Base-by-base conservation (phyloP, 1,284 basidiomycete species). In the Sanghuangporus sanghuang region DNA sequence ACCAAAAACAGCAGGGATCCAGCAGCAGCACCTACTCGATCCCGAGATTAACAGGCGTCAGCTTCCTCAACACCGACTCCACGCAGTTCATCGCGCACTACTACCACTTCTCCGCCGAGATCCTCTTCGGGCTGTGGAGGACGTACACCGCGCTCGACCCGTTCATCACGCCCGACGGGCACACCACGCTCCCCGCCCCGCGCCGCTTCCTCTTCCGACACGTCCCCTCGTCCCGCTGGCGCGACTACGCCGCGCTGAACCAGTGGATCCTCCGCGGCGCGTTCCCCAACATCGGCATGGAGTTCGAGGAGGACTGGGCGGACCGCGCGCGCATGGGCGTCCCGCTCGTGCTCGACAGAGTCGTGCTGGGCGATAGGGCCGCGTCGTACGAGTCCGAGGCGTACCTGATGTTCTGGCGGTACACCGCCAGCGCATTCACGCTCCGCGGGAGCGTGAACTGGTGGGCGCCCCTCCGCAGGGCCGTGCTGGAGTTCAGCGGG, bases 101-200 rank as follows among this genome's bases (percentile, higher is more conserved):
- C 70, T 92, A 91, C 72, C 89, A 92, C 70, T 95, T 89, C 83
- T 86, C 90, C 36, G 93, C 93, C 5, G 94, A 96, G 72, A 83
- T 95, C 16, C 88, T 91, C 75, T 92, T 93, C 66, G 93, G 93
- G 52, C 83, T 95, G 68, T 95, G 93, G 93, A 82, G 92, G 23
- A 87, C 92, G 0, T 95, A 95, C 71, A 84, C 92, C 39, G 87
- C 90, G 1, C 79, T 95, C 16, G 92, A 94, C 73, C 82, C 83
- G 0, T 77, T 76, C 27, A 92, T 94, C 66, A 75, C 85, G 9
- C 68, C 81, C 0, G 76, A 80, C 44, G 92, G 92, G 21, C 80
- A 82, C 55, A 88, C 88, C 1, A 76, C 79, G 0, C 85, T 96
- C 21, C 89, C 90, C 0, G 79, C 88, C 0, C 84, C 89, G 0